phyloP scores from a whole-genome alignment of 2,329 filamentous ascomycete species.

The Ophiostoma quercus region DNA sequence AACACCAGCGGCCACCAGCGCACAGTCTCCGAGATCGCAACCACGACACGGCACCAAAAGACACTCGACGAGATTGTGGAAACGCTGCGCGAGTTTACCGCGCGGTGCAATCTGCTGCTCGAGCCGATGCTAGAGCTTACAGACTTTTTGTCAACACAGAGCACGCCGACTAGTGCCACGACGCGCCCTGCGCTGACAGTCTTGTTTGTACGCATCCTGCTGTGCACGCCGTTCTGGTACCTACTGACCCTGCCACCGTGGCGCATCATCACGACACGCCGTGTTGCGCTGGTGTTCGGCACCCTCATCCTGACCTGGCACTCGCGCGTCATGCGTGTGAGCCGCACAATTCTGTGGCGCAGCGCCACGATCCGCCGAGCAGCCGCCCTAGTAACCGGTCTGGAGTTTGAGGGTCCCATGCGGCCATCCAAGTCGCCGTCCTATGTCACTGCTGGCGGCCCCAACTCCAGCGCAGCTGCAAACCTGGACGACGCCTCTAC shows the following conservation, averaged over 20 bases:
- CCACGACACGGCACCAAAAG: conserved; percentile 75
- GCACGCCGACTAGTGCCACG: conserved; percentile 83
- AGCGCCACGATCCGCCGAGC: conserved; percentile 68
- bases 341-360: conserved; percentile 83
- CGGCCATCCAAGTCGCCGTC: conserved; percentile 30
- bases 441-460: conserved; percentile 31
- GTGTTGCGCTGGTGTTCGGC: conserved; percentile 78
- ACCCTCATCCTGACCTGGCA: conserved; percentile 90
- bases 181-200: conserved; percentile 84
- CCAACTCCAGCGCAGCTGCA: conserved; percentile 18
- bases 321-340: conserved; percentile 76
- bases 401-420: conserved; percentile 59
- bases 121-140: conserved; percentile 85
- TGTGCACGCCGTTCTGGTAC: conserved; percentile 86
- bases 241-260: conserved; percentile 70
- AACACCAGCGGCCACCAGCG: conserved; percentile 37
- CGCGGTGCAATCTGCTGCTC: conserved; percentile 83
- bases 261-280: conserved; percentile 77
- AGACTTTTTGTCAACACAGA: conserved; percentile 87
- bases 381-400: conserved; percentile 69
- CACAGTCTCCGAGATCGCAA: conserved; percentile 45
- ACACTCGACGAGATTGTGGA: conserved; percentile 97
- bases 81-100: conserved; percentile 82
- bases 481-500: conserved; percentile 27
- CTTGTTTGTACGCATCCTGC: conserved; percentile 80